These are phyloP conservation scores for Ophiostoma tasmaniense DNA, from an alignment of 2,329 filamentous ascomycete genomes.

Conservation along the genomic window DNA sequence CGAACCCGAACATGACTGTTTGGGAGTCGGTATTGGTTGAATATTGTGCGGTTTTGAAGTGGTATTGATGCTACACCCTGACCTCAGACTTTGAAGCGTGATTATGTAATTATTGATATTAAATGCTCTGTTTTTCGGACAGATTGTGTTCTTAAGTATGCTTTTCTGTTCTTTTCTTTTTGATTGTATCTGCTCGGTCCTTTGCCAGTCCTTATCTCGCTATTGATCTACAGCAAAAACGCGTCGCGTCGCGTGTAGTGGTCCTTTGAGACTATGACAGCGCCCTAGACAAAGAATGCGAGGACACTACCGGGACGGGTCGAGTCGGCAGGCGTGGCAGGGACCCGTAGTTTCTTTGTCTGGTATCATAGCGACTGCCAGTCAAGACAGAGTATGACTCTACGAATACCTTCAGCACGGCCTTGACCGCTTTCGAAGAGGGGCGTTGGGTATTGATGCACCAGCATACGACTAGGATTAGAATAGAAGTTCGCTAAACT, in stretches of 20 bases:
- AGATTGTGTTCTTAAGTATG: too few species aligned
- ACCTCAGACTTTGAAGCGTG: too few species aligned
- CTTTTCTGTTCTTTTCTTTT: not conserved
- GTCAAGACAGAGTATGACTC: not conserved
- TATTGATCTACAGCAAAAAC: not conserved
- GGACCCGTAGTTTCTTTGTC: not conserved
- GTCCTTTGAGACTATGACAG: not conserved
- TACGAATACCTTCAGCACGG: not conserved
- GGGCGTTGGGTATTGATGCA: not conserved
- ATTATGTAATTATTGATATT: too few species aligned
- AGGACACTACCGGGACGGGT: constrained; percentile 1
- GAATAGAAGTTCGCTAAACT: not conserved
- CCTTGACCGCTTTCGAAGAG: not conserved
- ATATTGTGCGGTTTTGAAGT: too few species aligned
- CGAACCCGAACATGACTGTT: not conserved
- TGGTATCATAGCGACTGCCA: not conserved
- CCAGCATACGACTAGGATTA: not conserved
- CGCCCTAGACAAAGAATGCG: constrained; percentile 4
- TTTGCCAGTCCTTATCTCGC: not conserved
- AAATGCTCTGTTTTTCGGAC: too few species aligned
- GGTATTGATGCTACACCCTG: too few species aligned
- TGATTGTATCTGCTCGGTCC: not conserved
- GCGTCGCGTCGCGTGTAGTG: not conserved
- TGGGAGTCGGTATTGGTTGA: not conserved
- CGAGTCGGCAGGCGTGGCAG: not conserved